These are phyloP conservation scores for Teratosphaeria pseudoeucalypti DNA, from an alignment of 2,329 filamentous ascomycete genomes.

Conservation along the genomic window DNA sequence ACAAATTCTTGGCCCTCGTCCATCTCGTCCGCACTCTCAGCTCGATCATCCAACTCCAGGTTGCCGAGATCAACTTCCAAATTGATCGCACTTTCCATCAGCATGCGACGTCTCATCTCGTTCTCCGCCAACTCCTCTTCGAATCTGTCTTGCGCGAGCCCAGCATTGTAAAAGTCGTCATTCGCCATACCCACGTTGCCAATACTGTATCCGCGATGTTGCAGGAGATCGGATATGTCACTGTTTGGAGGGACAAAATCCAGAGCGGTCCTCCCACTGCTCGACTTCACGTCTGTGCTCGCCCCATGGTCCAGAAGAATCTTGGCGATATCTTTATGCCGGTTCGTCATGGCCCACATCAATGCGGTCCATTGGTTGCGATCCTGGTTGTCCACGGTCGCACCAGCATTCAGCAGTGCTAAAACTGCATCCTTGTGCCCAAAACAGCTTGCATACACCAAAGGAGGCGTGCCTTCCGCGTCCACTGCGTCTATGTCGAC, in stretches of 20 bases:
- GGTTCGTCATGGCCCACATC: conserved; percentile 99
- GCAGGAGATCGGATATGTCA: conserved; percentile 90
- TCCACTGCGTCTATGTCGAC: conserved; percentile 82
- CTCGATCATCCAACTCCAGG: conserved; percentile 87
- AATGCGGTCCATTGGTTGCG: conserved; percentile 94
- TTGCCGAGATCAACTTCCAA: conserved; percentile 94
- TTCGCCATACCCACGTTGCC: conserved; percentile 61
- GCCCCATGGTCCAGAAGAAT: conserved; percentile 84
- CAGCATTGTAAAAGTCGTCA: conserved; percentile 90
- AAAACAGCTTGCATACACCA: conserved; percentile 98
- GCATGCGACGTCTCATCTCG: conserved; percentile 91
- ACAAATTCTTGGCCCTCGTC: conserved; percentile 91
- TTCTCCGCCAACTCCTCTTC: conserved; percentile 97
- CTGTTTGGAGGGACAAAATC: conserved; percentile 93
- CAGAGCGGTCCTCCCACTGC: conserved; percentile 83
- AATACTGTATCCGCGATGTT: conserved; percentile 86
- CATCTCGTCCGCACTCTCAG: conserved; percentile 77
- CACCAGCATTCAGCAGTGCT: conserved; percentile 73
- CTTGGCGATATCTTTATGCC: conserved; percentile 93
- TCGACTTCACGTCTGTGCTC: conserved; percentile 91
- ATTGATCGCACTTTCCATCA: conserved; percentile 97
- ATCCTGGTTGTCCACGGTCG: conserved; percentile 84
- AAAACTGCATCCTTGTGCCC: conserved; percentile 85
- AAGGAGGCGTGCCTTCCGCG: conserved; percentile 87
- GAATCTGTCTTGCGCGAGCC: conserved; percentile 84